Conservation (phyloP, 257 asterid species). For the Scutellaria galericulata region DNA sequence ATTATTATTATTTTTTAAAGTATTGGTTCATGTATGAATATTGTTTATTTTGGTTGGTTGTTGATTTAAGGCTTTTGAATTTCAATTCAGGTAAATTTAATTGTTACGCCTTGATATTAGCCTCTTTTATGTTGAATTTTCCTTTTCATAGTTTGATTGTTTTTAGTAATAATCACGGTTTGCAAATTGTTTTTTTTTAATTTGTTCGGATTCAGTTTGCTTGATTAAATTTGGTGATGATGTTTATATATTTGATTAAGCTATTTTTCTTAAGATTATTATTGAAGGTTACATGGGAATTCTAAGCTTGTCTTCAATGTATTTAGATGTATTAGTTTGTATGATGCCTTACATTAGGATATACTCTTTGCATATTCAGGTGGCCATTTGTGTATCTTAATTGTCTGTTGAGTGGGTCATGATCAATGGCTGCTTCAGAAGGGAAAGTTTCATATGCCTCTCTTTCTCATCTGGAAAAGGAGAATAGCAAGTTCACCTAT, state of each 20-base stretch:
- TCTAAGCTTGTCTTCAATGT: neutral
- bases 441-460: conserved; percentile 49
- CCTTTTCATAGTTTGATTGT: neutral
- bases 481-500: conserved; percentile 44
- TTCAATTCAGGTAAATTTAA: conserved; percentile 17
- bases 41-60: conserved; percentile 3
- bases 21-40: neutral
- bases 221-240: neutral
- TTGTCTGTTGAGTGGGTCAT: conserved; percentile 33
- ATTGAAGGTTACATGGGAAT: neutral
- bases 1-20: no score
- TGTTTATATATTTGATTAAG: conserved; percentile 1
- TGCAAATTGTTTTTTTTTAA: neutral
- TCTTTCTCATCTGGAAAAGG: conserved; percentile 43
- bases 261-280: neutral
- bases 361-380: conserved; percentile 7
- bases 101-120: conserved; percentile 3
- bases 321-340: neutral
- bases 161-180: neutral
- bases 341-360: neutral
- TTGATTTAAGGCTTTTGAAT: neutral
- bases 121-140: neutral
- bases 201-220: neutral
- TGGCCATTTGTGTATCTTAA: neutral
- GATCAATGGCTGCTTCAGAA: conserved; percentile 49